Base-by-base conservation (phyloP, 768 basidiomycete genomes). In the Suillus hirtellus region DNA sequence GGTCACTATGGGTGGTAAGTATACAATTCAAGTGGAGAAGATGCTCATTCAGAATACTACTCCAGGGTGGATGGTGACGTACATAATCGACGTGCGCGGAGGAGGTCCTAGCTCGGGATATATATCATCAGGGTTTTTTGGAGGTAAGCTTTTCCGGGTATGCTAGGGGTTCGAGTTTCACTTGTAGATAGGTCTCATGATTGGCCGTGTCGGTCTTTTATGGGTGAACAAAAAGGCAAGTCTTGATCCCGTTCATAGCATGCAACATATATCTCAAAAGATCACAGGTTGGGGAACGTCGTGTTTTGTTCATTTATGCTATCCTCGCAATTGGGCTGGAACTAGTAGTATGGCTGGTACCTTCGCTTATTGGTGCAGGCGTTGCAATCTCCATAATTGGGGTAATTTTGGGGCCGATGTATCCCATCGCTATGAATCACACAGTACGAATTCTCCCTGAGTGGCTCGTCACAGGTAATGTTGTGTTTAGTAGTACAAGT, bases 351-450 rank as follows among this genome's bases (percentile, higher is more conserved):
- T 93, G 90, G 90, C 79, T 88, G 35, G 83, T 86, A 0, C 87
- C 87, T 27, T 87, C 85, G 6, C 77, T 92, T 17, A 77, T 90
- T 10, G 88, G 84, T 3, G 81, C 84, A 66, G 90, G 84, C 2
- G 78, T 91, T 4, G 84, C 87, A 0, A 80, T 90, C 27, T 81
- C 88, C 2, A 66, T 90, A 53, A 75, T 90, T 17, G 91, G 90
- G 19, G 55, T 91, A 10, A 73, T 91, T 27, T 78, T 93, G n/a
- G 91, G 89, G 0, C 90, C 89, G 3, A 84, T 92, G 77, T 92
- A 88, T 69, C 89, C 89, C 1, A 83, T 90, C 50, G 63, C 76
- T 17, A 70, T 77, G 60, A 74, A 72, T 21, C 75, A 81, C 47
- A 70, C 77, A 2, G 70, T 67, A 14, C 77, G 72, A 34, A 65